These are phyloP conservation scores for Sanguinoderma infundibulare DNA, from an alignment of 1,284 basidiomycete genomes.

Conservation along the genomic window DNA sequence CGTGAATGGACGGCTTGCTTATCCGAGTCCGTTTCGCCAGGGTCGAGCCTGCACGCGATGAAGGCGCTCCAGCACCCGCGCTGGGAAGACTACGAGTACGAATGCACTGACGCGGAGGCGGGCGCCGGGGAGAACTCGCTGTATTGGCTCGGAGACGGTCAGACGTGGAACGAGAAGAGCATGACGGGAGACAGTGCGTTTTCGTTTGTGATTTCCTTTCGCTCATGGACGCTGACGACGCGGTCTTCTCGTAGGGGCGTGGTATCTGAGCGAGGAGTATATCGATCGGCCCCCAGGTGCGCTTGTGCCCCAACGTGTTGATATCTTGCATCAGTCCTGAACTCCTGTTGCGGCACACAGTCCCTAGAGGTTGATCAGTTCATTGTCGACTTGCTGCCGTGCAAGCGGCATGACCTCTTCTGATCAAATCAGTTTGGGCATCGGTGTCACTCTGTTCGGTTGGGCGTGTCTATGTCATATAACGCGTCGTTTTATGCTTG, in stretches of 20 bases:
- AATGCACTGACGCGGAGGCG: conserved; percentile 46
- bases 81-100: conserved; percentile 70
- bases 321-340: too few species aligned
- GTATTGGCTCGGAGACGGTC: conserved; percentile 64
- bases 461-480: too few species aligned
- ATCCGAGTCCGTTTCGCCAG: conserved; percentile 36
- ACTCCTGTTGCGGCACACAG: too few species aligned
- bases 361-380: too few species aligned
- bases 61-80: conserved; percentile 55
- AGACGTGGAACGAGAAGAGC: conserved; percentile 47
- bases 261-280: conserved; percentile 49
- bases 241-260: conserved; percentile 41
- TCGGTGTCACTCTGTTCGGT: too few species aligned
- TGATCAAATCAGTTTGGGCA: too few species aligned
- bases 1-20: background rate
- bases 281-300: conserved; percentile 33
- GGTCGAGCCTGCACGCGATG: conserved; percentile 57
- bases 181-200: conserved; percentile 51
- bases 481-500: too few species aligned
- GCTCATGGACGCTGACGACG: background rate
- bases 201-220: background rate
- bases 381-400: too few species aligned
- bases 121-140: conserved; percentile 52
- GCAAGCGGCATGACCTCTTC: too few species aligned
- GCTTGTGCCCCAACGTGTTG: too few species aligned